Evolutionary conservation across 73 alveolate species (phyloP).

Genomic region (Paramecium primaurelia): DNA sequence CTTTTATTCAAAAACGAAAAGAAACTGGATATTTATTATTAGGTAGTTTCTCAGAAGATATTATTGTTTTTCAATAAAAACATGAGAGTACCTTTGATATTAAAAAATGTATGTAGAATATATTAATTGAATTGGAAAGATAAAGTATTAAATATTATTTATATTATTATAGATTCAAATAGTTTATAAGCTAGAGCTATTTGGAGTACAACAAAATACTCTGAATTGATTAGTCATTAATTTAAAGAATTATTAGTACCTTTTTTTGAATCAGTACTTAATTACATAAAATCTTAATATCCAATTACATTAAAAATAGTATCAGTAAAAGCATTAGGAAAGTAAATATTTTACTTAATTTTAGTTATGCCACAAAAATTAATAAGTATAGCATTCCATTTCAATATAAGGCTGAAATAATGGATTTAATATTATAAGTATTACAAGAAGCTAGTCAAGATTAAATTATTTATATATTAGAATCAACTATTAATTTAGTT

Average conservation of each 20-base stretch:
- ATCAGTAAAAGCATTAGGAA: slow-evolving; percentile 52
- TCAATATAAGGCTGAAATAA: background rate
- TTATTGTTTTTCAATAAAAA: slow-evolving; percentile 42
- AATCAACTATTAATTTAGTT: slow-evolving; percentile 7
- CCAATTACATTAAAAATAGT: slow-evolving; percentile 37
- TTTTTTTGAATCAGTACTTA: slow-evolving; percentile 15
- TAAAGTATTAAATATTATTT: background rate
- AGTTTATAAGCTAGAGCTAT: slow-evolving; percentile 45
- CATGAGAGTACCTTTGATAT: slow-evolving; percentile 54
- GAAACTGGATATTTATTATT: slow-evolving; percentile 47
- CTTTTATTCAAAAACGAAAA: slow-evolving; percentile 36
- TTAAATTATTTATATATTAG: background rate
- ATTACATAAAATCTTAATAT: background rate
- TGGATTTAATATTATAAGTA: background rate
- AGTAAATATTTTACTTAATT: background rate
- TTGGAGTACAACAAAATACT: slow-evolving; percentile 54
- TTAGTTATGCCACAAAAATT: background rate
- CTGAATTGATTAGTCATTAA: slow-evolving; percentile 30
- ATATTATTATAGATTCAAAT: background rate
- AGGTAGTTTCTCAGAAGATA: slow-evolving; percentile 58
- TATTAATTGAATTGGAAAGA: slow-evolving; percentile 31
- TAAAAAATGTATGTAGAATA: slow-evolving; percentile 25
- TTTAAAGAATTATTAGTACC: slow-evolving; percentile 47
- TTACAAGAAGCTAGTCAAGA: slow-evolving; percentile 21
- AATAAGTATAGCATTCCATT: background rate